phyloP scores from a whole-genome alignment of 192 early-diverging fungal species.

The Martensiomyces pterosporus region DNA sequence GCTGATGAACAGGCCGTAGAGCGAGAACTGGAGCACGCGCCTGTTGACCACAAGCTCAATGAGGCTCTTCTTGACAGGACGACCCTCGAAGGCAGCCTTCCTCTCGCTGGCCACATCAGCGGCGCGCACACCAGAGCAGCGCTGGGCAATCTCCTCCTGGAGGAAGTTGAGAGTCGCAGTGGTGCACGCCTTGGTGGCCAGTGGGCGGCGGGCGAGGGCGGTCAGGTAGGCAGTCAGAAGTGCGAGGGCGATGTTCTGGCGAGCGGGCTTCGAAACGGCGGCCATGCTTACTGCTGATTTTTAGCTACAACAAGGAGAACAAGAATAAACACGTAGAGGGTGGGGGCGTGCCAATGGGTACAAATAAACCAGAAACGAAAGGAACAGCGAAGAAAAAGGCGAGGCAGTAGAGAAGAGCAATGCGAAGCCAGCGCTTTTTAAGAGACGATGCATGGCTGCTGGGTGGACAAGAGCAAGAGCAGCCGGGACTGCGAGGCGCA shows the following conservation, averaged over 20 bases:
- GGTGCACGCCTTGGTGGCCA: conserved; percentile 79
- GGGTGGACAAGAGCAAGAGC: too few species aligned
- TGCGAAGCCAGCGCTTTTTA: too few species aligned
- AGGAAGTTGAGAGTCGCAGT: conserved; percentile 68
- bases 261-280: conserved; percentile 38
- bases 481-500: too few species aligned
- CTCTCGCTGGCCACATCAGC: conserved; percentile 39
- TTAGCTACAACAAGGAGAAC: background rate
- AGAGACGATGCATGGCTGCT: too few species aligned
- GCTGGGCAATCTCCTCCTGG: conserved; percentile 74
- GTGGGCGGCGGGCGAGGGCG: conserved; percentile 59
- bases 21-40: conserved; percentile 74
- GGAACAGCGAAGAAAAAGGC: conserved; percentile 2
- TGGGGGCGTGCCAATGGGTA: too few species aligned
- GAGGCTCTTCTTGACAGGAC: conserved; percentile 16
- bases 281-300: conserved; percentile 28
- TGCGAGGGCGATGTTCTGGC: conserved; percentile 34
- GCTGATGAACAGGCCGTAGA: conserved; percentile 74
- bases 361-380: background rate
- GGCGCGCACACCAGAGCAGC: conserved; percentile 54
- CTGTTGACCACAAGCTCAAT: conserved; percentile 52
- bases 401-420: background rate
- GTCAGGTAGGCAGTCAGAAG: conserved; percentile 61
- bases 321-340: background rate
- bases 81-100: conserved; percentile 32